Evolutionary conservation across 768 basidiomycete species (phyloP).

Genomic region (Trametes sanguinea): DNA sequence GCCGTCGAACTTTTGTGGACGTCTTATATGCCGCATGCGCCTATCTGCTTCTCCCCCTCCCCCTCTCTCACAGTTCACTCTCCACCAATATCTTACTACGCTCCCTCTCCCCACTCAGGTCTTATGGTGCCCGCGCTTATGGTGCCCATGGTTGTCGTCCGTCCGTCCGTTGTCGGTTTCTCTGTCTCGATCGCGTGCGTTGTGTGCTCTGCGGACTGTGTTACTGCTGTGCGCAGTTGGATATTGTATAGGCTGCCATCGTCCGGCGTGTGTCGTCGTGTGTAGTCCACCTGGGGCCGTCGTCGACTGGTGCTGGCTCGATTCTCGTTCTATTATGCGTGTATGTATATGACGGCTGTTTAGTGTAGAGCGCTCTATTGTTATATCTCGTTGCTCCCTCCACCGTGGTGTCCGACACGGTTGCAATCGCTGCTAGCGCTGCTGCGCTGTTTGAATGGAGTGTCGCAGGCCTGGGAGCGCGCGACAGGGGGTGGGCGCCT

Average conservation of each 20-base stretch:
- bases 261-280: not conserved
- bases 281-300: not conserved
- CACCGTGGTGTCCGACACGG: no score
- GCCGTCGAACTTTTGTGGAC: not conserved
- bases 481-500: no score
- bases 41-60: not conserved
- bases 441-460: no score
- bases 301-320: not conserved
- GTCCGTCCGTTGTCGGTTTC: not conserved
- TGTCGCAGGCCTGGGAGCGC: no score
- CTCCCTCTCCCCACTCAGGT: conserved; percentile 2
- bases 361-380: conserved; percentile 22
- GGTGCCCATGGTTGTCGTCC: not conserved
- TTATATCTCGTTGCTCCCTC: not conserved
- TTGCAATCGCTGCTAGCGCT: no score
- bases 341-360: conserved; percentile 20
- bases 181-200: no score
- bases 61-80: not conserved
- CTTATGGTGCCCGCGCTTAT: not conserved
- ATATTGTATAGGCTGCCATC: conserved; percentile 18
- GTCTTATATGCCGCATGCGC: not conserved
- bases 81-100: no score
- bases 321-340: conserved; percentile 20
- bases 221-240: conserved; percentile 1
- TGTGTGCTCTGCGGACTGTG: not conserved